Evolutionary conservation across 306 rosid species (phyloP).

Genomic region (Cucurbita moschata): DNA sequence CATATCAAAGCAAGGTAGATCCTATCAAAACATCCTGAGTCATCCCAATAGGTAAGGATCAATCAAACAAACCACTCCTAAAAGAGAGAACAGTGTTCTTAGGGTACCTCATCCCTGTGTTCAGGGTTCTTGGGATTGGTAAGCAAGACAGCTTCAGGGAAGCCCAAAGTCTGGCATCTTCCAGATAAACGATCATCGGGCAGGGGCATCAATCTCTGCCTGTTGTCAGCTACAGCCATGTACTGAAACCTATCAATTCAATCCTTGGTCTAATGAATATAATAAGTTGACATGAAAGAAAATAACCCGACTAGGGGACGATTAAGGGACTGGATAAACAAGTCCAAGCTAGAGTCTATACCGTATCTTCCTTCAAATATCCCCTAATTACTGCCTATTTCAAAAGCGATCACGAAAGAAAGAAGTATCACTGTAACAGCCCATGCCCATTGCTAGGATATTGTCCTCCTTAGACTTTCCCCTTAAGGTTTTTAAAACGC

Average conservation of each 20-base stretch:
- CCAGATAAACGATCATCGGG: constrained; percentile 29
- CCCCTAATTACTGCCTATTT: background rate
- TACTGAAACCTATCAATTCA: constrained; percentile 25
- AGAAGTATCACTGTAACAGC: background rate
- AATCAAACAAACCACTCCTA: background rate
- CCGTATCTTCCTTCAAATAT: background rate
- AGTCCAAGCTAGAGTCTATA: background rate
- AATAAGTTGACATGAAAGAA: background rate
- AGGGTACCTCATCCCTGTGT: constrained; percentile 26
- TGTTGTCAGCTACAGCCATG: constrained; percentile 30
- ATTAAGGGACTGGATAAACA: background rate
- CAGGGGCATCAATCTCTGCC: constrained; percentile 30
- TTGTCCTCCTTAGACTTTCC: too few species aligned
- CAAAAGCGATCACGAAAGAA: background rate
- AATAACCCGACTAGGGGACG: background rate
- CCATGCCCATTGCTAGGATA: too few species aligned
- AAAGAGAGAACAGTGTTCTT: background rate
- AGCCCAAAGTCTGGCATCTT: constrained; percentile 26
- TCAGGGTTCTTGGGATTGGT: constrained; percentile 17
- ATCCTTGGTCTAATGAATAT: background rate
- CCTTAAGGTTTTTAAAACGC: too few species aligned
- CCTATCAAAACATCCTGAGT: background rate
- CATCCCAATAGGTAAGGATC: background rate
- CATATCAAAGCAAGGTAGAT: constrained; percentile 13
- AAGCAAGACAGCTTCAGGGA: constrained; percentile 30